Evolutionary conservation across 108 stramenopile genomes (phyloP).

Genomic region (Chaetoceros muelleri): DNA sequence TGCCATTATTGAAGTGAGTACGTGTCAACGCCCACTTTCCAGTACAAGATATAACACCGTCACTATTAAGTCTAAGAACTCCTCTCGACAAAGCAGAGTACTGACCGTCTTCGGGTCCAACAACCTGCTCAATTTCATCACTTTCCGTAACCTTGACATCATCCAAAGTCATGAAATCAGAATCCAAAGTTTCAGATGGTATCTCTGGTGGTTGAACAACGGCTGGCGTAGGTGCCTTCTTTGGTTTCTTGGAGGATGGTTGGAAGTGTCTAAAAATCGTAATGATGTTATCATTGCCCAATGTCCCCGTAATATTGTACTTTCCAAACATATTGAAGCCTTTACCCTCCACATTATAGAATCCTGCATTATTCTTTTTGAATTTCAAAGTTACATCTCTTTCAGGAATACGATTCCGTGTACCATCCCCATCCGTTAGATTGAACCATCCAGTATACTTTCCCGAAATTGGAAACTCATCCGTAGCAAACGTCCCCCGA

Average conservation of each 20-base stretch:
- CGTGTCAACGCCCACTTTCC: constrained; percentile 75
- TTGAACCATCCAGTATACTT: constrained; percentile 78
- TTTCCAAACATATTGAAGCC: constrained; percentile 75
- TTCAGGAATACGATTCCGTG: constrained; percentile 45
- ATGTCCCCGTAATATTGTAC: constrained; percentile 72
- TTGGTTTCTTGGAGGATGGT: constrained; percentile 28
- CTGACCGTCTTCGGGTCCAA: constrained; percentile 16
- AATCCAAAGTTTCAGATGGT: no score
- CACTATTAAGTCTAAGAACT: constrained; percentile 55
- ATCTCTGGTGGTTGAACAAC: constrained; percentile 5
- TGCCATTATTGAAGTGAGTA: constrained; percentile 53
- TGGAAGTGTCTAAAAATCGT: constrained; percentile 78
- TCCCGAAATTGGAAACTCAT: constrained; percentile 61
- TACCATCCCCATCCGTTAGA: constrained; percentile 39
- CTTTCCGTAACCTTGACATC: constrained; percentile 44
- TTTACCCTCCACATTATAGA: constrained; percentile 77
- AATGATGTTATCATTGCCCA: constrained; percentile 47
- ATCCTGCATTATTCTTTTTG: constrained; percentile 63
- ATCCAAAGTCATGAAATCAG: constrained; percentile 31
- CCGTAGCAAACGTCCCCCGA: constrained; percentile 34
- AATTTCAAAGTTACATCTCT: constrained; percentile 67
- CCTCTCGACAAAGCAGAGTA: constrained; percentile 69
- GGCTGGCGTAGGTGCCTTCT: constrained; percentile 13
- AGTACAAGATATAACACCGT: constrained; percentile 59
- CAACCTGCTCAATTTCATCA: constrained; percentile 9